Evolutionary conservation across 208 protist genomes (phyloP).

Genomic region (Blastocrithidia nonstop): DNA sequence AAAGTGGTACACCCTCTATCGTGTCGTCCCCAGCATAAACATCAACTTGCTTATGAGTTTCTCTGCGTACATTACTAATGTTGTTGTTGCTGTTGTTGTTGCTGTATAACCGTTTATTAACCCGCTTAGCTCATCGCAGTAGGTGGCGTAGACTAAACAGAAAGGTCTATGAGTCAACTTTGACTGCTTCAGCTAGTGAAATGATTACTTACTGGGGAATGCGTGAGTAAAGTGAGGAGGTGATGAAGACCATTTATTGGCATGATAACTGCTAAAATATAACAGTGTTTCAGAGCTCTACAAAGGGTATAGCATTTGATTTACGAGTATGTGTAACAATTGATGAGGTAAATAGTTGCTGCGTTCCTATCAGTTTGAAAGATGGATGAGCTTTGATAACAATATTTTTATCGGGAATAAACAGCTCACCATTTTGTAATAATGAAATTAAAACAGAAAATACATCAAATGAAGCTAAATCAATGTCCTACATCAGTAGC

Average conservation of each 20-base stretch:
- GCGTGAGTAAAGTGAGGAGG: conserved; percentile 21
- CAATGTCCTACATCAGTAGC: conserved; percentile 99
- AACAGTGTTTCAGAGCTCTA: conserved; percentile 63
- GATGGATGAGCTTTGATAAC: conserved; percentile 69
- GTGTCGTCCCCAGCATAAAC: too few species aligned
- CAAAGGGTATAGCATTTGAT: conserved; percentile 46
- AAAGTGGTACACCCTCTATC: too few species aligned
- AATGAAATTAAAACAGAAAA: conserved; percentile 94
- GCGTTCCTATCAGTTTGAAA: conserved; percentile 84
- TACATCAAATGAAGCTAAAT: conserved; percentile 96
- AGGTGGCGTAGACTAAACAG: conserved; percentile 71
- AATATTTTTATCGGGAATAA: conserved; percentile 92
- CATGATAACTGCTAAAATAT: conserved; percentile 58
- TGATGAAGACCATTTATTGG: conserved; percentile 39
- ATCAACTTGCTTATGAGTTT: too few species aligned
- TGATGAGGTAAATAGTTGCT: conserved; percentile 36
- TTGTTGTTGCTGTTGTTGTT: conserved; percentile 8
- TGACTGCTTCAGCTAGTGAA: conserved; percentile 12
- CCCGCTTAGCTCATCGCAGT: conserved; percentile 87
- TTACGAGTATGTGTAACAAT: conserved; percentile 33
- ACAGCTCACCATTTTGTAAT: conserved; percentile 89
- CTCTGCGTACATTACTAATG: too few species aligned
- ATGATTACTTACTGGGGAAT: conserved; percentile 28
- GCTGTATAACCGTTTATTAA: conserved; percentile 28
- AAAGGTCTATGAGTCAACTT: conserved; percentile 7